Conservation (phyloP, 805 yeast genomes). For the Pichia eremophila region DNA sequence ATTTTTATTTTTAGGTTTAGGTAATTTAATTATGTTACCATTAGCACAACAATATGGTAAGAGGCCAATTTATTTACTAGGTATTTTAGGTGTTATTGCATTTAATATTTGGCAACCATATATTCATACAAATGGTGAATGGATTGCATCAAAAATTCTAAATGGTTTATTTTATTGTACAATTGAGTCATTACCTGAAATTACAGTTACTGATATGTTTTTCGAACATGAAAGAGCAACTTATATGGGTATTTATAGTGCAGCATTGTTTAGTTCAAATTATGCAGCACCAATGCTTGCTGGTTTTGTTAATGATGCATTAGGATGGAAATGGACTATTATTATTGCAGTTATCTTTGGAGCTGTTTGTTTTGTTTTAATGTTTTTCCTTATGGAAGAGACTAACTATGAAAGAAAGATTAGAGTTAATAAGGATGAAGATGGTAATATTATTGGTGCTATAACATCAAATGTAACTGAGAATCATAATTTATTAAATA, state of each 20-base stretch:
- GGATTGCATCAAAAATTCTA: constrained; percentile 25
- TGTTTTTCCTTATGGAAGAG: constrained; percentile 44
- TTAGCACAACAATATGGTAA: constrained; percentile 31
- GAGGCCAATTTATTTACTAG: constrained; percentile 28
- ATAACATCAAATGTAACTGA: constrained; percentile 15
- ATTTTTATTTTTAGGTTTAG: constrained; percentile 33
- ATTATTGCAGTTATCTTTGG: constrained; percentile 38
- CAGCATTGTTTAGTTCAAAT: constrained; percentile 44
- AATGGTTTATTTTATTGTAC: constrained; percentile 28
- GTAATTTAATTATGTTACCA: constrained; percentile 30
- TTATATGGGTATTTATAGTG: constrained; percentile 41
- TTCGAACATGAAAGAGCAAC: constrained; percentile 43
- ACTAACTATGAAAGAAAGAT: constrained; percentile 35
- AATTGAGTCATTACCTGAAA: constrained; percentile 40
- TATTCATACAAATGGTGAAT: constrained; percentile 22
- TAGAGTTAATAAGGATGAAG: constrained; percentile 18
- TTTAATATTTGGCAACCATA: constrained; percentile 29
- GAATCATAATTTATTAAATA: background rate
- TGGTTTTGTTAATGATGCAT: constrained; percentile 42
- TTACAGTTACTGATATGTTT: constrained; percentile 39
- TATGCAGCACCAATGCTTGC: constrained; percentile 53
- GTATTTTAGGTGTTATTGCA: constrained; percentile 22
- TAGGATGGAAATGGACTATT: constrained; percentile 48
- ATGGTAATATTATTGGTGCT: constrained; percentile 16
- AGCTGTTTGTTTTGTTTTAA: constrained; percentile 31